A percentile compares a stretch with the other conserved stretches of the same genome.
Evolutionary conservation across 202 grass and related monocot genomes (phyloP).

Genomic region (Schoenoplectus tabernaemontani): DNA sequence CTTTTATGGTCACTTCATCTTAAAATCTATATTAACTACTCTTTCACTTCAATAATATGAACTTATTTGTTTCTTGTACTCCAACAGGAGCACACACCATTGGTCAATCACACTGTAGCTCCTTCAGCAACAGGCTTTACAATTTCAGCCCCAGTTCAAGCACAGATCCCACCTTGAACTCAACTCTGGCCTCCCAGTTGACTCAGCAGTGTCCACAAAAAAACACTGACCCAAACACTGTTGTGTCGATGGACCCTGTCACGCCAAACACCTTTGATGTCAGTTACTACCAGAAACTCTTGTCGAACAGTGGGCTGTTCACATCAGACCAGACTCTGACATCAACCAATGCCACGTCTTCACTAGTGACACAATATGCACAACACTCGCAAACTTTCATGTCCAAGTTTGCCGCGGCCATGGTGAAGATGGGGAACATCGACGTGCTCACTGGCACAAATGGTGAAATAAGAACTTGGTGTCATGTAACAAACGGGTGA

Average conservation of each 20-base stretch:
- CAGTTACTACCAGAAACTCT: slow-evolving; percentile 51
- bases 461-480: slow-evolving; percentile 54
- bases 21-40: too few relatives aligned
- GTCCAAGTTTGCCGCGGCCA: slow-evolving; percentile 48
- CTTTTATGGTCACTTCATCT: too few relatives aligned
- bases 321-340: slow-evolving; percentile 59
- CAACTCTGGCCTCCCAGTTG: slow-evolving; percentile 38
- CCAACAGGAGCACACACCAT: slow-evolving; percentile 63
- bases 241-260: slow-evolving; percentile 51
- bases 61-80: background rate
- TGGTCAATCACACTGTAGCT: slow-evolving; percentile 50
- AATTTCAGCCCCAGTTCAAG: slow-evolving; percentile 31
- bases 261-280: slow-evolving; percentile 54
- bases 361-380: slow-evolving; percentile 37
- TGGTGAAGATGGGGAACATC: slow-evolving; percentile 62
- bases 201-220: slow-evolving; percentile 36
- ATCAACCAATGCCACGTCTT: slow-evolving; percentile 23
- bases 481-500: slow-evolving; percentile 33
- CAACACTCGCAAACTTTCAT: slow-evolving; percentile 32
- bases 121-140: slow-evolving; percentile 57
- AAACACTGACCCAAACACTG: background rate
- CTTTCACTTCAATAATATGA: background rate
- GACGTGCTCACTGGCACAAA: slow-evolving; percentile 38
- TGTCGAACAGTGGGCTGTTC: slow-evolving; percentile 45
- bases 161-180: slow-evolving; percentile 58